Base-by-base conservation (phyloP, 179 eudicot species). In the Kewa caespitosa region DNA sequence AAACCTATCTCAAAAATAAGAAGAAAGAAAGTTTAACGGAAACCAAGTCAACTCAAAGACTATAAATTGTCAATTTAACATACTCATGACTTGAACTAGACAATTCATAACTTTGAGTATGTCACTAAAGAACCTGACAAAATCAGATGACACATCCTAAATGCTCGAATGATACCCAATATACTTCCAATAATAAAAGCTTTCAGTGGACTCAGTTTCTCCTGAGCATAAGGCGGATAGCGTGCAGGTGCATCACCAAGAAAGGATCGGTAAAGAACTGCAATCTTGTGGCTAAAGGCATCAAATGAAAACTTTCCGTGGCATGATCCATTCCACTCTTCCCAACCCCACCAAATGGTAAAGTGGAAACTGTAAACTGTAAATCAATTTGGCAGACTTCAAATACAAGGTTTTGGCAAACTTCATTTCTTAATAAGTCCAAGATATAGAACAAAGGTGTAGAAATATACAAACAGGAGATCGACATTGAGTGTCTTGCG, bases 261-360 rank as follows among this genome's bases (percentile, higher is more conserved):
- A 42, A 91, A 87, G 67, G 87, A 79, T 59, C 94, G 81, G 72
- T 83, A 67, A 15, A 93, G 76, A 77, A 93, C 94, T 13, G 92
- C 84, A 79, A 91, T 93, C 82, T 91, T 93, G 65, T 93, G 98
- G 85, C 90, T 88, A 70, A 93, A 93, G 61, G 88, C 86, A 39
- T 91, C 97, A 41, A 93, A 93, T 20, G 94, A 89, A 67, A 85
- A 90, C 76, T 88, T 93, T 6, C 98, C 98, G 43, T 93, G 96
- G 86, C 87, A 93, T 55, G 92, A 69, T 91, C 96, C 78, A 85
- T 88, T 67, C 98, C 97, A 59, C 98, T 93, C 77, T 87, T 94
- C 20, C 87, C 94, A 28, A 93, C 94, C 67, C 98, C 98, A 25
- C 98, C 98, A 61, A 89, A 91, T 70, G 98, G 98, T 79, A 93